A percentile compares a stretch with the other conserved stretches of the same genome.
Conservation (phyloP, 441 rosid species). For the Heliophila coronopifolia region DNA sequence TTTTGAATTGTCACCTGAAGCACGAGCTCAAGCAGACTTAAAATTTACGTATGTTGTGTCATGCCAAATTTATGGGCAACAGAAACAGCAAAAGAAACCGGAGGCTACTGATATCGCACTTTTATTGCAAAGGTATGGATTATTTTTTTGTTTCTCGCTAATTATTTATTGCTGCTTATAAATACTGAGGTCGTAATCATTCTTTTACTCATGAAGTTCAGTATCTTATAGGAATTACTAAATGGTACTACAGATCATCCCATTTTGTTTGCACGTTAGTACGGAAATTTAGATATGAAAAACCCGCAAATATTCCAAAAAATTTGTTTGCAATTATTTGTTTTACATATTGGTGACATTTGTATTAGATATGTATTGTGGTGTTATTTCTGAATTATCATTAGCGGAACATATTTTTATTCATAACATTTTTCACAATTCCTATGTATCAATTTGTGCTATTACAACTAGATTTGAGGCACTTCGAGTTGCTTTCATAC, state of each 20-base stretch:
- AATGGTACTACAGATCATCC: constrained; percentile 10
- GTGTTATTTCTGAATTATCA: background rate
- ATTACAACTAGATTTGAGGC: constrained; percentile 66
- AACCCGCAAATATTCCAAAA: background rate
- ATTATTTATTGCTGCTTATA: constrained; percentile 2
- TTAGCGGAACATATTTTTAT: background rate
- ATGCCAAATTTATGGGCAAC: constrained; percentile 96
- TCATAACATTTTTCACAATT: background rate
- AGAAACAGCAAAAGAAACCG: constrained; percentile 71
- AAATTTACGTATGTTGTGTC: constrained; percentile 95
- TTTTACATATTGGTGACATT: background rate
- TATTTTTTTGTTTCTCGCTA: background rate
- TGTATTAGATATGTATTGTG: constrained; percentile 1
- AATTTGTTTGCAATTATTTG: background rate
- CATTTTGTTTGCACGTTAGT: constrained; percentile 2
- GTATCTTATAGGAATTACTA: constrained; percentile 7
- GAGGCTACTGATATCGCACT: constrained; percentile 95
- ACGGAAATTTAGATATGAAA: constrained; percentile 3
- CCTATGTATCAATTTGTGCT: constrained; percentile 3
- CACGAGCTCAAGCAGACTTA: constrained; percentile 91
- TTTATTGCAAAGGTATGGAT: constrained; percentile 64
- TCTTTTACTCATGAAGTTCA: constrained; percentile 7
- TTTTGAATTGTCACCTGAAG: constrained; percentile 66
- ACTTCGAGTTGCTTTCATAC: constrained; percentile 94
- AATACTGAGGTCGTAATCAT: constrained; percentile 7